Percentiles rank a stretch among this genome's conserved stretches.
Conservation (phyloP, 164 flowering plant genomes). For the Annona cherimola region DNA sequence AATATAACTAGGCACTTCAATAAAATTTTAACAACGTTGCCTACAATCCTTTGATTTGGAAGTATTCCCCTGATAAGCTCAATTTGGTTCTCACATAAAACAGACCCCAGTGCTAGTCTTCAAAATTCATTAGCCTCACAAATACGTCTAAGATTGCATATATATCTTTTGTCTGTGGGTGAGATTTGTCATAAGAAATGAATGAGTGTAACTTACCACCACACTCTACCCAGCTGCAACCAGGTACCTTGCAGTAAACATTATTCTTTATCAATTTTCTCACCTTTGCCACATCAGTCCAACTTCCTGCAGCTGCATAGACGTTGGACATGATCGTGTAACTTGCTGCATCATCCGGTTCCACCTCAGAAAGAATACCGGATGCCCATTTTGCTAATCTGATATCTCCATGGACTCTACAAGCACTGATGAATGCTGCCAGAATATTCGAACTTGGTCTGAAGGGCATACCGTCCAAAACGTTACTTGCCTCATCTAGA, state of each 20-base stretch:
- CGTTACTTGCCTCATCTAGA: slow-evolving; percentile 40
- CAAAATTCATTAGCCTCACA: slow-evolving; percentile 23
- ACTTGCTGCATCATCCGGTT: slow-evolving; percentile 45
- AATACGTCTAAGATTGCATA: slow-evolving; percentile 26
- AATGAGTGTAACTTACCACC: slow-evolving; percentile 33
- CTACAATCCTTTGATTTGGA: no score
- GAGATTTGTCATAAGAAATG: slow-evolving; percentile 36
- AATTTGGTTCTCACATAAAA: not conserved
- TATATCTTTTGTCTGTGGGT: slow-evolving; percentile 24
- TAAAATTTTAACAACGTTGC: no score
- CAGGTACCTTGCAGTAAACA: slow-evolving; percentile 39
- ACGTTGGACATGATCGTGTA: slow-evolving; percentile 47
- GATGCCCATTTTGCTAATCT: slow-evolving; percentile 48
- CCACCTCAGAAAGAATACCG: slow-evolving; percentile 39
- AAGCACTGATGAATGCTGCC: slow-evolving; percentile 56
- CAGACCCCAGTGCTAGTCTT: not conserved
- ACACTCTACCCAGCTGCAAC: slow-evolving; percentile 60
- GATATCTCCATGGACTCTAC: slow-evolving; percentile 41
- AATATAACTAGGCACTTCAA: no score
- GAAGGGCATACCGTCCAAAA: slow-evolving; percentile 35
- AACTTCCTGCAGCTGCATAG: slow-evolving; percentile 46
- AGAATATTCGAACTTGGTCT: slow-evolving; percentile 29
- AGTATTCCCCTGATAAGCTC: no score
- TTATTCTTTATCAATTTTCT: slow-evolving; percentile 37
- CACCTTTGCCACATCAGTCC: slow-evolving; percentile 46